Conservation (phyloP, 768 basidiomycete genomes). For the Mycena pura region DNA sequence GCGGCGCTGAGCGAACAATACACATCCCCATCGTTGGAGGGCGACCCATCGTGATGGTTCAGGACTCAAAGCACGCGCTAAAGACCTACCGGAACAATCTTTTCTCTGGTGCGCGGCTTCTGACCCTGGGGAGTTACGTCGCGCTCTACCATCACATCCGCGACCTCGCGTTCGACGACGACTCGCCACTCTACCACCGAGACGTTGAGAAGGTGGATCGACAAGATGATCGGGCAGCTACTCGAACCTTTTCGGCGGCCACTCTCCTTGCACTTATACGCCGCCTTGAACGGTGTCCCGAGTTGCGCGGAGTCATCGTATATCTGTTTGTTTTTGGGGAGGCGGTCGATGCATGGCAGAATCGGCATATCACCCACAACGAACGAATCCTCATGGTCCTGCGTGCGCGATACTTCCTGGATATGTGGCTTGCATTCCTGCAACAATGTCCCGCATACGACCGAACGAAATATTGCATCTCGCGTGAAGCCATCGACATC, state of each 20-base stretch:
- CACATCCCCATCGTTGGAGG: slow-evolving; percentile 16
- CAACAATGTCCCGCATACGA: no score
- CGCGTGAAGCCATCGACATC: no score
- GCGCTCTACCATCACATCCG: slow-evolving; percentile 29
- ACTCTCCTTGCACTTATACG: no score
- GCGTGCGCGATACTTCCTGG: no score
- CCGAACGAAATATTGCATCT: no score
- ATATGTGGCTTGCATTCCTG: no score
- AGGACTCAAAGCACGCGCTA: slow-evolving; percentile 43
- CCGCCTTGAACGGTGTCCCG: no score
- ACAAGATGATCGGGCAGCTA: slow-evolving; percentile 45
- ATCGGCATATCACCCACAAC: no score
- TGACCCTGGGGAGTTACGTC: slow-evolving; percentile 31
- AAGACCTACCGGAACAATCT: slow-evolving; percentile 45
- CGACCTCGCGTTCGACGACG: slow-evolving; percentile 15
- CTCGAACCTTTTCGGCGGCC: slow-evolving; percentile 38
- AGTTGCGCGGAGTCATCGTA: no score
- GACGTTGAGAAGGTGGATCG: slow-evolving; percentile 42
- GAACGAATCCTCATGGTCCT: no score
- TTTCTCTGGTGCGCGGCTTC: slow-evolving; percentile 38
- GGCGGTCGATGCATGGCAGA: no score
- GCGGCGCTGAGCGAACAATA: background rate
- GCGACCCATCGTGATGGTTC: slow-evolving; percentile 36
- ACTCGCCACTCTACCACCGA: slow-evolving; percentile 33
- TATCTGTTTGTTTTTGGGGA: no score